Evolutionary conservation across 75 land plant species (phyloP), one percentile per base, ranked within the genome.

Genomic region (Isoetes taiwanensis): DNA sequence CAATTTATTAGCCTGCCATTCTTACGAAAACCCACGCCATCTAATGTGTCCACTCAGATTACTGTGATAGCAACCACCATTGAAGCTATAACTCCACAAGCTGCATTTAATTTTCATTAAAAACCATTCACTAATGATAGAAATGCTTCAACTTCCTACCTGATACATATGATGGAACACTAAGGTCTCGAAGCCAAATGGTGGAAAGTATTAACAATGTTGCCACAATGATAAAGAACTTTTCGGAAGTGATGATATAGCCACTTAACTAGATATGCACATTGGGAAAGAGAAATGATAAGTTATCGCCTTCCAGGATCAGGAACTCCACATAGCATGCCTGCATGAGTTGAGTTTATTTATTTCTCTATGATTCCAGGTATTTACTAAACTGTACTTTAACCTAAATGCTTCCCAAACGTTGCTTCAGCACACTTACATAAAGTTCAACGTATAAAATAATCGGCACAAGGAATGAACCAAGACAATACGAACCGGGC

Each of bases 61-160:
- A 90, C 77, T 33, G 78, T 69, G 24, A 86, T 2, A 21, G 67
- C 69, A 24, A 90, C 73, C 32, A 90, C 25, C 2, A 86, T 12
- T 25, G 97, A 80, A 3, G 97, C 75, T 52, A 83, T 1, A 16
- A 90, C 94, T 9, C 97, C 97, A 30, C 81, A 79, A 71, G 94
- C 97, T 90, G 79, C 11, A 61, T 27, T 34, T 23, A 23, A 56
- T 33, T n/a, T 19, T 43, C 64, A 46, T 58, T 43, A n/a, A 11
- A 31, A n/a, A n/a, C n/a, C n/a, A n/a, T n/a, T n/a, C n/a, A n/a
- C n/a, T n/a, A n/a, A n/a, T n/a, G n/a, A n/a, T n/a, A 37, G 38
- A 37, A 37, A 14, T 9, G 9, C 38, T 9, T 14, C 4, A 5
- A 6, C n/a, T n/a, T n/a, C n/a, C n/a, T 23, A 79, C 90, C 90